Evolutionary conservation across 1,139 yeast genomes (phyloP).

Genomic region (Geotrichum reessii): DNA sequence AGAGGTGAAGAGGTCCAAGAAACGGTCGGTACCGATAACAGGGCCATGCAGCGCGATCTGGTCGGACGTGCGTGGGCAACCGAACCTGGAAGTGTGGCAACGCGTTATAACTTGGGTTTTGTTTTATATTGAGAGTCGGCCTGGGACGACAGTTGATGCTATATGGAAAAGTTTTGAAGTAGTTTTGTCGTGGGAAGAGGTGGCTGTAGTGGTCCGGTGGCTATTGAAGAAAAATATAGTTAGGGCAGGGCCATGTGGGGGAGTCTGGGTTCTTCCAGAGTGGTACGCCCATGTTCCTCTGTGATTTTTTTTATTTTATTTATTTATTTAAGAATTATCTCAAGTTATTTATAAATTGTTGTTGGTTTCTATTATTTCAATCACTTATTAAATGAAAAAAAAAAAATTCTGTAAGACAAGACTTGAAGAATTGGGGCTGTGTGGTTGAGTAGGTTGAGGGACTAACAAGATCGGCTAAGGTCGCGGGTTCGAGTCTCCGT

Average conservation of each 20-base stretch:
- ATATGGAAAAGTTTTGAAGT: slow-evolving; percentile 35
- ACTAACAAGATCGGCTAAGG: too few species aligned
- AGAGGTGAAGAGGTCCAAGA: slow-evolving; percentile 10
- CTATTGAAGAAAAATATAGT: slow-evolving; percentile 43
- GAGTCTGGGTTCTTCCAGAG: slow-evolving; percentile 45
- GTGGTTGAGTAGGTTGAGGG: too few species aligned
- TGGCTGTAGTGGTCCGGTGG: slow-evolving; percentile 53
- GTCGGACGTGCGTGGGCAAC: slow-evolving; percentile 61
- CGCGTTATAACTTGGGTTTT: slow-evolving; percentile 51
- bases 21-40: slow-evolving; percentile 41
- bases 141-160: slow-evolving; percentile 49
- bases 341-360: too few species aligned
- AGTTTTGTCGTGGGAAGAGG: slow-evolving; percentile 48
- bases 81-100: slow-evolving; percentile 56
- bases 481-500: too few species aligned
- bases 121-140: slow-evolving; percentile 43
- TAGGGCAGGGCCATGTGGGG: slow-evolving; percentile 38
- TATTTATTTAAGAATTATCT: too few species aligned
- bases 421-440: too few species aligned
- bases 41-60: slow-evolving; percentile 69
- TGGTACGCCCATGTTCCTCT: slow-evolving; percentile 44
- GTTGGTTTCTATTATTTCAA: background rate
- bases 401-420: too few species aligned
- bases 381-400: too few species aligned
- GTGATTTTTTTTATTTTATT: background rate